Evolutionary conservation across 495 filamentous ascomycete genomes (phyloP).

Genomic region (Cercophora sp.): DNA sequence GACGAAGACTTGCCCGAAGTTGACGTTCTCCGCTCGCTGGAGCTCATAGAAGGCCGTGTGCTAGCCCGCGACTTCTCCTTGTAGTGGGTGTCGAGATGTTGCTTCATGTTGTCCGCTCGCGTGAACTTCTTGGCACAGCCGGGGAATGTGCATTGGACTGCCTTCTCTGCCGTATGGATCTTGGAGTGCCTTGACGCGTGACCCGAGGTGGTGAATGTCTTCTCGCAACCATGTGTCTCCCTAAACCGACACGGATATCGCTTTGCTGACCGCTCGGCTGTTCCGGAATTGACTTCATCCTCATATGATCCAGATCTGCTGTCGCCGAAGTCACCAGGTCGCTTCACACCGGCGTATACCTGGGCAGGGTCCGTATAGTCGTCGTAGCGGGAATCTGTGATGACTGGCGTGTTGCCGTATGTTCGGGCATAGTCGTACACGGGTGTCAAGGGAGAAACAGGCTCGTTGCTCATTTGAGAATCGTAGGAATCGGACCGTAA

Average conservation of each 20-base stretch:
- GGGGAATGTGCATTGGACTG: conserved; percentile 72
- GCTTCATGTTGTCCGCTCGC: conserved; percentile 97
- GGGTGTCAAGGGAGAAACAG: conserved; percentile 47
- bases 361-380: conserved; percentile 33
- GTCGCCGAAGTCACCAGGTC: conserved; percentile 28
- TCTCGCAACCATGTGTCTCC: conserved; percentile 64
- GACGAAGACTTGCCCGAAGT: conserved; percentile 31
- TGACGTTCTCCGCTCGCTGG: conserved; percentile 28
- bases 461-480: conserved; percentile 47
- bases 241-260: conserved; percentile 63
- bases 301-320: conserved; percentile 29
- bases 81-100: conserved; percentile 86
- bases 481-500: conserved; percentile 52
- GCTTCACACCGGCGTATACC: conserved; percentile 29
- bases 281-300: conserved; percentile 38
- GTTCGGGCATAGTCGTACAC: conserved; percentile 31
- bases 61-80: conserved; percentile 46
- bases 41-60: conserved; percentile 19
- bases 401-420: conserved; percentile 14
- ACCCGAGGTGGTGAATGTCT: conserved; percentile 92
- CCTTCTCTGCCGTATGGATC: conserved; percentile 95
- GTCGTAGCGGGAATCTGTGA: conserved; percentile 30
- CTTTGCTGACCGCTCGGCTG: conserved; percentile 45
- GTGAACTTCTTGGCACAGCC: conserved; percentile 90
- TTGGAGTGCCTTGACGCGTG: conserved; percentile 95